These are phyloP conservation scores for Kwoniella sp. DNA, from an alignment of 768 basidiomycete genomes.

Conservation along the genomic window DNA sequence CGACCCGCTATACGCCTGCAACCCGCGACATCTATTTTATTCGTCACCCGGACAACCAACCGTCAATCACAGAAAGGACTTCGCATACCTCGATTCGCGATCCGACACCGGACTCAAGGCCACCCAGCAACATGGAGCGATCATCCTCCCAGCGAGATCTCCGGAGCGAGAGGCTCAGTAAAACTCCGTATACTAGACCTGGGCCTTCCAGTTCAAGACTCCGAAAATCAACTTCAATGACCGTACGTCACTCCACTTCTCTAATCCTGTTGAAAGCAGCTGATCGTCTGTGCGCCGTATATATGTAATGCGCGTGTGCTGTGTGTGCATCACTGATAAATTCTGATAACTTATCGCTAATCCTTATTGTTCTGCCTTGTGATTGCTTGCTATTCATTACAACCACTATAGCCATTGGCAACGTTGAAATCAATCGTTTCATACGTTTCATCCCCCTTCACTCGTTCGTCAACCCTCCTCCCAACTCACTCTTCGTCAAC, in stretches of 20 bases:
- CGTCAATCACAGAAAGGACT: too few species aligned
- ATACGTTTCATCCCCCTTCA: conserved; percentile 43
- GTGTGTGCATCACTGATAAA: too few species aligned
- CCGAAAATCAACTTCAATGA: conserved; percentile 27
- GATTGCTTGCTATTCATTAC: too few species aligned
- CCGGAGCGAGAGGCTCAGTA: conserved; percentile 29
- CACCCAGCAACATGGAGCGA: conserved; percentile 46
- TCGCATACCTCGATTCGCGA: too few species aligned
- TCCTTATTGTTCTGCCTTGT: too few species aligned
- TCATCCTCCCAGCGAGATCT: conserved; percentile 29
- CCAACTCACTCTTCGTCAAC: conserved; percentile 17
- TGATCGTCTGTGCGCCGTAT: not conserved
- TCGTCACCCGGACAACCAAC: too few species aligned
- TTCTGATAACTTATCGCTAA: not conserved
- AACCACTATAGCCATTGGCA: conserved; percentile 33
- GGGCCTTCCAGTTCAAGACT: conserved; percentile 13
- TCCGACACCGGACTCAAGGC: too few species aligned
- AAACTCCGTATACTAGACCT: conserved; percentile 41
- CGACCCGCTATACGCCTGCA: too few species aligned
- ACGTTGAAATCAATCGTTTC: conserved; percentile 32
- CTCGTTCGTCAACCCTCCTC: too few species aligned
- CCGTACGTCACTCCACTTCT: conserved; percentile 14
- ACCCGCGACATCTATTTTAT: too few species aligned
- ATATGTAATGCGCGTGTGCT: too few species aligned
- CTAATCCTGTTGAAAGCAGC: not conserved